Evolutionary conservation across 2,329 filamentous ascomycete genomes (phyloP).

Genomic region (Fusarium vanettenii): DNA sequence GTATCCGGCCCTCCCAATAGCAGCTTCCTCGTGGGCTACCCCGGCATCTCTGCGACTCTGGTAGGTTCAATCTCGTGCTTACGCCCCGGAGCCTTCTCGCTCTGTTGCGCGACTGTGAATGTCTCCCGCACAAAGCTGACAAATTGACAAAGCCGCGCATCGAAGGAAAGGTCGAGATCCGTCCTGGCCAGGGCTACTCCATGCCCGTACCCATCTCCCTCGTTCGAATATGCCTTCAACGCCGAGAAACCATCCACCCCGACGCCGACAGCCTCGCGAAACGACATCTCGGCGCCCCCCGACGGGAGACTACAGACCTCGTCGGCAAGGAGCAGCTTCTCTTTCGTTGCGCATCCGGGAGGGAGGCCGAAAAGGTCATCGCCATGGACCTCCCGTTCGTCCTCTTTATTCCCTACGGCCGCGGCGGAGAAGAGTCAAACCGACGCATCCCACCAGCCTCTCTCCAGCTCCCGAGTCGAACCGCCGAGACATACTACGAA

Average conservation of each 20-base stretch:
- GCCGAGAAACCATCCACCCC: conserved; percentile 95
- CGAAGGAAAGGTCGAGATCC: conserved; percentile 97
- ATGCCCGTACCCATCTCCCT: conserved; percentile 92
- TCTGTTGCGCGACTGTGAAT: conserved; percentile 15
- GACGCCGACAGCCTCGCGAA: conserved; percentile 94
- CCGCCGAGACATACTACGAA: conserved; percentile 97
- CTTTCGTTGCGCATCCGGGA: conserved; percentile 86
- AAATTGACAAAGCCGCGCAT: conserved; percentile 79
- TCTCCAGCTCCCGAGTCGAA: conserved; percentile 88
- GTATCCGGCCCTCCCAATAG: conserved; percentile 97
- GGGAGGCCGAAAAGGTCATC: conserved; percentile 88
- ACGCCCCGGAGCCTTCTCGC: not conserved
- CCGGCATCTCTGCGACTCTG: conserved; percentile 96
- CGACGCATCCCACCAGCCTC: conserved; percentile 92
- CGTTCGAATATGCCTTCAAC: conserved; percentile 92
- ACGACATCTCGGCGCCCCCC: conserved; percentile 88
- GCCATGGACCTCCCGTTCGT: conserved; percentile 98
- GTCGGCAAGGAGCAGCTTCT: conserved; percentile 96
- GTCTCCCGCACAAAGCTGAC: conserved; percentile 28
- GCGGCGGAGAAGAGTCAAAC: conserved; percentile 90
- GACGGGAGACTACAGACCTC: conserved; percentile 90
- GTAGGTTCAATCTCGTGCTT: conserved; percentile 66
- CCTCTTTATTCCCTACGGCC: conserved; percentile 94
- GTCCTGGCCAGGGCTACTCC: conserved; percentile 85
- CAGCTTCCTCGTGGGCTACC: conserved; percentile 96